Conservation (phyloP, 2,329 filamentous ascomycete species). For the Sporothrix humicola region DNA sequence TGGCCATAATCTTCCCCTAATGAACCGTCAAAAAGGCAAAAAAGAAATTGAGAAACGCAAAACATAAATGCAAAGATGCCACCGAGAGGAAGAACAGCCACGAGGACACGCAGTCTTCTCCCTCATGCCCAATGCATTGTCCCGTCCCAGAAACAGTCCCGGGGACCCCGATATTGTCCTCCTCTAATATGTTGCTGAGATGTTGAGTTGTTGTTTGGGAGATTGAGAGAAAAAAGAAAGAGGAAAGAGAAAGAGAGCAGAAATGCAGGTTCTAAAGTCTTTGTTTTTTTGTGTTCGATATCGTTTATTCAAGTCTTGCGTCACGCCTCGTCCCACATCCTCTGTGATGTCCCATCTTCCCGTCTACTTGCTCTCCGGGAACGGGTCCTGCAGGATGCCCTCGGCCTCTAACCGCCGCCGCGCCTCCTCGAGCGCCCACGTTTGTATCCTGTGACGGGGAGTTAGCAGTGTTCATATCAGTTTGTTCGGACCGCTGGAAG, state of each 20-base stretch:
- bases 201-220: not conserved
- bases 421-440: conserved; percentile 97
- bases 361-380: conserved; percentile 61
- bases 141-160: not conserved
- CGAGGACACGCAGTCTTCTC: too few species aligned
- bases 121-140: conserved; percentile 9
- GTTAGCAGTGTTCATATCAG: conserved; percentile 35
- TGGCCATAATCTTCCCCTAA: not conserved
- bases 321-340: not conserved
- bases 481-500: too few species aligned
- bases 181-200: conserved; percentile 13
- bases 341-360: not conserved
- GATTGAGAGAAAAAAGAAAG: not conserved
- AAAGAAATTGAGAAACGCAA: not conserved
- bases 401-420: conserved; percentile 93
- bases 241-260: not conserved
- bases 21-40: not conserved
- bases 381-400: conserved; percentile 85
- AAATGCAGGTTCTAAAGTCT: conserved; percentile 19
- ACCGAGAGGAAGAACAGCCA: too few species aligned
- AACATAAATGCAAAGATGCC: not conserved
- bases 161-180: not conserved
- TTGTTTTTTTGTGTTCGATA: conserved; percentile 18
- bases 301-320: not conserved
- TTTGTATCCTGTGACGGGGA: conserved; percentile 78